Conservation (phyloP, 768 basidiomycete genomes). For the Dentipellis sp. region DNA sequence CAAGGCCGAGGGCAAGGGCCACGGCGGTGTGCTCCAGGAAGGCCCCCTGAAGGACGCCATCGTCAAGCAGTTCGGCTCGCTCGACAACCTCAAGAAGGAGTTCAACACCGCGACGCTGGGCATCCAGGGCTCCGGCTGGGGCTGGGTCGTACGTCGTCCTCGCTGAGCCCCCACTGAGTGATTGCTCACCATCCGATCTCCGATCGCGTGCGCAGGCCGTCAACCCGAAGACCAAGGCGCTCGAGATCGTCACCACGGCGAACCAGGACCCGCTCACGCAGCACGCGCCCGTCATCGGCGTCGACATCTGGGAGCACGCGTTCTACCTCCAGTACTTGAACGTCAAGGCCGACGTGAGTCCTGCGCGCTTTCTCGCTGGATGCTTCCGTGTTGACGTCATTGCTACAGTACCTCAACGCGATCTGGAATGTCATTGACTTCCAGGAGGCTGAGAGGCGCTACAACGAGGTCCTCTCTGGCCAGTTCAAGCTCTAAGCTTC, state of each 20-base stretch:
- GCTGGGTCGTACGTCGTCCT: conserved; percentile 68
- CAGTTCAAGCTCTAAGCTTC: background rate
- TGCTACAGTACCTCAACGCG: conserved; percentile 74
- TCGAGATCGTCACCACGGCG: conserved; percentile 87
- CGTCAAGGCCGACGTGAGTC: conserved; percentile 85
- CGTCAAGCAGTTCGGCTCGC: conserved; percentile 74
- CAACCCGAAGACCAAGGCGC: conserved; percentile 52
- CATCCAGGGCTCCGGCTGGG: conserved; percentile 98
- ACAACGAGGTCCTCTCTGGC: conserved; percentile 24
- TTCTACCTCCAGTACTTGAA: conserved; percentile 64
- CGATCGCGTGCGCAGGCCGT: conserved; percentile 46
- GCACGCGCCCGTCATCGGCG: conserved; percentile 85
- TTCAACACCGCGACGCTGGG: conserved; percentile 84
- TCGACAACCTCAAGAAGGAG: conserved; percentile 77
- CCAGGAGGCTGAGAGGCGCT: conserved; percentile 73
- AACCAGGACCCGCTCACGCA: conserved; percentile 95
- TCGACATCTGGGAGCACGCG: conserved; percentile 95
- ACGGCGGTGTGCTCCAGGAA: conserved; percentile 52
- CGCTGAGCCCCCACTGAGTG: background rate
- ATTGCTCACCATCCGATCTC: background rate
- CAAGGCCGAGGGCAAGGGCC: conserved; percentile 33
- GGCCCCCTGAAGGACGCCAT: conserved; percentile 73
- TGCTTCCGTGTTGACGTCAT: background rate
- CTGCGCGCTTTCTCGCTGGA: background rate
- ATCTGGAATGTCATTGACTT: conserved; percentile 98